These are phyloP conservation scores for Teratosphaeria epicoccoides DNA, from an alignment of 2,329 filamentous ascomycete species.

Conservation along the genomic window DNA sequence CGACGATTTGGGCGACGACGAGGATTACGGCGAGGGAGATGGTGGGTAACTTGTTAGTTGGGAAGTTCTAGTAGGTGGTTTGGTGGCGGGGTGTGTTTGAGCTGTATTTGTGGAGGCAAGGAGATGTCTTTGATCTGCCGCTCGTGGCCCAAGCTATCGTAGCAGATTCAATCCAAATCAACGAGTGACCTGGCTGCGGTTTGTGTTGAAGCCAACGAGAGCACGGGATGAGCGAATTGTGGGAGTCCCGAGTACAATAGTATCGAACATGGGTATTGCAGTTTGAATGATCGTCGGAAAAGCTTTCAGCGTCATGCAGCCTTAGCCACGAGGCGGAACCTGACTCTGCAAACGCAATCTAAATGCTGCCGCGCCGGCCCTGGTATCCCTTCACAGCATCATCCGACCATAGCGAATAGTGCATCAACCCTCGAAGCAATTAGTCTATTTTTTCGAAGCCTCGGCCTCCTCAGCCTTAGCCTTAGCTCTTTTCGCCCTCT, in stretches of 20 bases:
- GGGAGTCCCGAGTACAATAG: background rate
- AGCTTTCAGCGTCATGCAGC: background rate
- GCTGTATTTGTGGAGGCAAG: background rate
- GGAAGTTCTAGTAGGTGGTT: conserved; percentile 49
- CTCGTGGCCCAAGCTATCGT: no score
- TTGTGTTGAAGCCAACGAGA: no score
- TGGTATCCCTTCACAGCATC: background rate
- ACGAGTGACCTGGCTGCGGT: no score
- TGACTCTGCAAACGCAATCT: background rate
- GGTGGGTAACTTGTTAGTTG: conserved; percentile 57
- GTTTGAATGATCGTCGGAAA: background rate
- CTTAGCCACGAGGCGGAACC: background rate
- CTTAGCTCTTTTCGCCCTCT: conserved; percentile 85
- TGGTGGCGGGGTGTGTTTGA: no score
- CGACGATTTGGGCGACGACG: conserved; percentile 73
- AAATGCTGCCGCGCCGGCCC: background rate
- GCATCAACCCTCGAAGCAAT: background rate
- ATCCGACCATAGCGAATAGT: background rate
- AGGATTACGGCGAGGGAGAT: conserved; percentile 66
- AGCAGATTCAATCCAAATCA: no score
- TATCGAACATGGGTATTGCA: background rate
- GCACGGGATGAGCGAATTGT: background rate
- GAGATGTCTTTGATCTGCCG: background rate
- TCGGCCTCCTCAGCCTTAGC: conserved; percentile 75
- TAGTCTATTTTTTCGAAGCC: conserved; percentile 66